These are phyloP conservation scores for Backusella mclennaniae DNA, from an alignment of 192 early-diverging fungal species.

Conservation along the genomic window DNA sequence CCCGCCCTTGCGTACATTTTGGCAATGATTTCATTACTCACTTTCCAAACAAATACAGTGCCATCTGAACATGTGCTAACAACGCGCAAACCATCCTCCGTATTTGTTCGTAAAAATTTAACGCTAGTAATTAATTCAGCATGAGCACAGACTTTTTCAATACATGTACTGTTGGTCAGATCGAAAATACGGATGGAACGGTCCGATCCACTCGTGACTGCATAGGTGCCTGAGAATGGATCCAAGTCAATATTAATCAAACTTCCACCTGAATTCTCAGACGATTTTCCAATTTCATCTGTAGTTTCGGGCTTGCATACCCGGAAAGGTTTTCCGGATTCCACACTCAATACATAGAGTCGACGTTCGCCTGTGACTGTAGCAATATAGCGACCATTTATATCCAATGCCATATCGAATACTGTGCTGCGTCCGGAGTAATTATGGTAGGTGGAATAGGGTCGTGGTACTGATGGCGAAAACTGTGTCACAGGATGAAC, in stretches of 20 bases:
- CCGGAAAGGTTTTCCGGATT: slow-evolving; percentile 63
- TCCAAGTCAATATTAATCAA: slow-evolving; percentile 67
- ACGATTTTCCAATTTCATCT: slow-evolving; percentile 32
- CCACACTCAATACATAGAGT: slow-evolving; percentile 58
- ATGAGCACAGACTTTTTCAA: slow-evolving; percentile 62
- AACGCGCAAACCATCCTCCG: slow-evolving; percentile 36
- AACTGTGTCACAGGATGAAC: slow-evolving; percentile 37
- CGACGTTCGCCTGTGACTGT: slow-evolving; percentile 70
- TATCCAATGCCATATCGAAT: slow-evolving; percentile 70
- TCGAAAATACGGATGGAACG: slow-evolving; percentile 73
- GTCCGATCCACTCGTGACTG: slow-evolving; percentile 64
- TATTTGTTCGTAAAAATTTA: slow-evolving; percentile 45
- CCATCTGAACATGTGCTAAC: slow-evolving; percentile 74
- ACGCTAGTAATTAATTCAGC: slow-evolving; percentile 72
- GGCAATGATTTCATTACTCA: slow-evolving; percentile 46
- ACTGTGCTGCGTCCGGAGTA: slow-evolving; percentile 66
- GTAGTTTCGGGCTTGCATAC: slow-evolving; percentile 57
- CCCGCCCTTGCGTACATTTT: slow-evolving; percentile 22
- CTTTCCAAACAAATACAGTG: slow-evolving; percentile 73
- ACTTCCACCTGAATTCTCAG: slow-evolving; percentile 50
- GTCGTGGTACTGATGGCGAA: not conserved
- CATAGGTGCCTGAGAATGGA: slow-evolving; percentile 62
- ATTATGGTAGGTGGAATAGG: slow-evolving; percentile 64
- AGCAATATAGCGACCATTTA: slow-evolving; percentile 51
- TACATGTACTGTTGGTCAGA: slow-evolving; percentile 55